Base-by-base conservation (phyloP, 306 rosid genomes). In the Nissolia schottii region DNA sequence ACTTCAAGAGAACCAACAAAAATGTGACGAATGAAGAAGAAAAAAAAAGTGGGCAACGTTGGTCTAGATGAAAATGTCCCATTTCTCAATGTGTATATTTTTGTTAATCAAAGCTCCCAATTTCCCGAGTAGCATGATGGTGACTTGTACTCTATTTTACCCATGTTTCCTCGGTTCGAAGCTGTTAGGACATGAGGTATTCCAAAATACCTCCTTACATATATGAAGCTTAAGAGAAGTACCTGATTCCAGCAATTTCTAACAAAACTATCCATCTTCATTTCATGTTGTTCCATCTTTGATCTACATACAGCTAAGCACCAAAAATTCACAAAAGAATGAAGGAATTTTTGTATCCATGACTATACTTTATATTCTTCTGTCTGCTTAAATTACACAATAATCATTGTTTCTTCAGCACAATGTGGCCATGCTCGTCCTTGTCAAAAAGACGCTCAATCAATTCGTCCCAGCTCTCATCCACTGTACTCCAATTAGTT, bases 381-480 rank as follows among this genome's bases (percentile, higher is more conserved):
- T 25, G 46, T 51, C 37, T 19, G 19, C 66, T 28, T 27, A 54
- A 68, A 64, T 61, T 19, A 23, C 72, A 63, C n/a, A n/a, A n/a
- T 37, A 51, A 59, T 72, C 81, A 67, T 54, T 63, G 67, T 84
- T 78, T 85, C 87, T 83, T 86, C 19, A 70, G 70, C 70, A 74
- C 60, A 34, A 77, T 67, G 71, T 50, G 88, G 27, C 88, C 89
- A 0, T 86, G 83, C 60, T 86, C 87, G 29, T 81, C 90, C 84
- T 79, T 81, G 37, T 86, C 92, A 29, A 86, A 83, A 16, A 77
- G 74, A 48, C 83, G 90, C 80, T 88, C 86, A 8, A 88, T 86
- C 69, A 84, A 62, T 71, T 85, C 92, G 22, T 86, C 86, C 92
- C 90, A 85, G 9, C 77, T 86, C 83, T 92, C 90, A 35, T 55